These are phyloP conservation scores for Acer negundo DNA, from an alignment of 345 rosid species.

Conservation along the genomic window DNA sequence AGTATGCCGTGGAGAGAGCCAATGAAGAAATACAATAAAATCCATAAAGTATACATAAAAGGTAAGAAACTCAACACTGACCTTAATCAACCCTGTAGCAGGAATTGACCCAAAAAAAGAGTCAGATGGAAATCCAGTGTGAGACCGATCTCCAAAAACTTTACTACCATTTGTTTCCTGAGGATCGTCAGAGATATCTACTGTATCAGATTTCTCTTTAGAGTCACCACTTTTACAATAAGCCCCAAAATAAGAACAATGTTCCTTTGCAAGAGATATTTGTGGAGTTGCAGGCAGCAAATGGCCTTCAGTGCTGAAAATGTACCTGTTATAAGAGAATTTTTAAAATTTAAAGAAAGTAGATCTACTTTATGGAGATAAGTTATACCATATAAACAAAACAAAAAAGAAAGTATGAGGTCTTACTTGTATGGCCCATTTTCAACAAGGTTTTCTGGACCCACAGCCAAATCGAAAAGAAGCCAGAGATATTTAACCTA, in stretches of 20 bases:
- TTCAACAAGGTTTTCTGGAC: constrained; percentile 90
- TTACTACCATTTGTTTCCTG: constrained; percentile 45
- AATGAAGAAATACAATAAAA: constrained; percentile 1
- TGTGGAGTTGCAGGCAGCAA: constrained; percentile 85
- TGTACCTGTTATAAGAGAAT: constrained; percentile 50
- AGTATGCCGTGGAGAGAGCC: background rate
- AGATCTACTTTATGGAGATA: background rate
- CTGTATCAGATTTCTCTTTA: constrained; percentile 34
- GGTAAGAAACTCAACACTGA: constrained; percentile 24
- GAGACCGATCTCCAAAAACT: constrained; percentile 37
- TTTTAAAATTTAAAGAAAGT: background rate
- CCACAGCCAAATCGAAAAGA: constrained; percentile 90
- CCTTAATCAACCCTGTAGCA: constrained; percentile 76
- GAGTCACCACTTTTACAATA: constrained; percentile 57
- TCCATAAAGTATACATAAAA: background rate
- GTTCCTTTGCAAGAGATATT: constrained; percentile 80
- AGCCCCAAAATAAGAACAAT: constrained; percentile 85
- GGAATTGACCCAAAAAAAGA: constrained; percentile 52
- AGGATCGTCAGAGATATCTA: constrained; percentile 32
- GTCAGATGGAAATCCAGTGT: constrained; percentile 23
- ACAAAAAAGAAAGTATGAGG: constrained; percentile 7
- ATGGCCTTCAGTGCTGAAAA: constrained; percentile 96
- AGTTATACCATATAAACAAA: background rate
- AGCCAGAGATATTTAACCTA: constrained; percentile 98
- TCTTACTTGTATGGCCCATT: constrained; percentile 97